Conservation (phyloP, 306 rosid genomes). For the Psophocarpus tetragonolobus region DNA sequence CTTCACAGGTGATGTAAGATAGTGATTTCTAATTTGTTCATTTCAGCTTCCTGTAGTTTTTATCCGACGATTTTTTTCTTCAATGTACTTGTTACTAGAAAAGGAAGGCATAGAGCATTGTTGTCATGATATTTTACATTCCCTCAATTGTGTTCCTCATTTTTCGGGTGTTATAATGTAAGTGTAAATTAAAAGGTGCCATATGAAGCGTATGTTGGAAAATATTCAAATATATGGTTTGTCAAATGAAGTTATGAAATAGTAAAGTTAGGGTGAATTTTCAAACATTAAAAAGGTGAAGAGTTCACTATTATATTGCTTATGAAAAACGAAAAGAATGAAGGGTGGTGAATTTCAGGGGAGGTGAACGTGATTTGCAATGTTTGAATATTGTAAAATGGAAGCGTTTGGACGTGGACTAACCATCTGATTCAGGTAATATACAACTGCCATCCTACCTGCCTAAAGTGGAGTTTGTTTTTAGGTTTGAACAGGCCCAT, state of each 20-base stretch:
- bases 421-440: background rate
- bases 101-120: background rate
- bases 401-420: background rate
- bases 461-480: background rate
- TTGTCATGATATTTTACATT: background rate
- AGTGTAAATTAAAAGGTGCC: background rate
- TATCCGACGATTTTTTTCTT: background rate
- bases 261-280: background rate
- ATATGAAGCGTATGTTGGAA: background rate
- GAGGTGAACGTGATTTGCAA: background rate
- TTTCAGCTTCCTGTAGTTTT: constrained; percentile 8
- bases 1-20: background rate
- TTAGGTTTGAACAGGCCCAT: background rate
- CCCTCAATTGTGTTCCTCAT: background rate
- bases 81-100: constrained; percentile 21
- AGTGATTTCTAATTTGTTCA: constrained; percentile 14
- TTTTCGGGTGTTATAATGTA: background rate
- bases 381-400: background rate
- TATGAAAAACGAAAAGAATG: background rate
- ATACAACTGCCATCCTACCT: background rate
- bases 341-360: background rate
- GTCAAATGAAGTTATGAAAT: background rate
- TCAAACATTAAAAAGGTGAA: background rate
- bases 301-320: background rate
- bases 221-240: background rate